Evolutionary conservation across 75 land plant genomes (phyloP), one percentile per base, ranked within the genome.

Genomic region (Gnetum montanum): DNA sequence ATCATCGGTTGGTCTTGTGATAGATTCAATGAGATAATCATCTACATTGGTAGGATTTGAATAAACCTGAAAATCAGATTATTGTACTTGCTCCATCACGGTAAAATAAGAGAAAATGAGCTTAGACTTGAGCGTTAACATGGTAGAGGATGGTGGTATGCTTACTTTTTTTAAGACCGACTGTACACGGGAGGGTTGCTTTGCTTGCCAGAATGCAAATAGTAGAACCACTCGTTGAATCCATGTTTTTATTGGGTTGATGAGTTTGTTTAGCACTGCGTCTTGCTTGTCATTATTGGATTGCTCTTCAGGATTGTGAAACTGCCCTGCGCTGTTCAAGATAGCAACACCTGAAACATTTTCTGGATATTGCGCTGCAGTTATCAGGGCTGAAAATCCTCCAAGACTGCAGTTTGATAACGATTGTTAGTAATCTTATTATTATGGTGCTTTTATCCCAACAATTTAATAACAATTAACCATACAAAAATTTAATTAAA

Each of bases 161-260:
- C 84, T 33, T 80, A 89, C 98, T 74, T 75, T 89, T 43, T 76
- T 86, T 19, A 94, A 58, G 45, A 94, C 96, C 34, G 96, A 85
- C 33, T 69, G 71, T 43, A 94, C 67, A 3, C 96, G 84, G 8
- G 88, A 73, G 8, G 96, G 98, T 50, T 83, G 90, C 59, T 85
- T 94, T 35, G 98, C 74, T 79, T 95, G 99, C 99, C 99, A 95
- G 43, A 90, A 95, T 34, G 94, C 58, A 68, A 95, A 71, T 11
- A 76, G 75, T 49, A 95, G 79, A 31, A 74, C 77, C 7, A 71
- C 38, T 26, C 79, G 75, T 47, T 84, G 90, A 36, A 76, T 63
- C 34, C 47, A 43, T 48, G 80, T 77, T 66, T 86, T 85, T 58
- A 90, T 18, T 18, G 96, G 99, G 59, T 71, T 90, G n/a, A 83